Conservation (phyloP, 305 asterid species). For the Solanum chacoense region DNA sequence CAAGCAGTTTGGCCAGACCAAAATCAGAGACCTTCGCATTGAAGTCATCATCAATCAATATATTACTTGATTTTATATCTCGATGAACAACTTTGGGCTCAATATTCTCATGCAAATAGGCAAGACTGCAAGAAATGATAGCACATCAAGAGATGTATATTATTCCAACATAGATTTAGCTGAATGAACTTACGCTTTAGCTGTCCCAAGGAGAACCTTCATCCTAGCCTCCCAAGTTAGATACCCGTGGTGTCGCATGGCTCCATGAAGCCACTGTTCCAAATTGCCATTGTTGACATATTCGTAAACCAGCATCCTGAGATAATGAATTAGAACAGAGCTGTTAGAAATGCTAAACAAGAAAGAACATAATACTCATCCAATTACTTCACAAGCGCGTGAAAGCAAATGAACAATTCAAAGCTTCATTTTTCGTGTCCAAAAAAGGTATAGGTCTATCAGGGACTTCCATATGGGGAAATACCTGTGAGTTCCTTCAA, state of each 20-base stretch:
- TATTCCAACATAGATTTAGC: background rate
- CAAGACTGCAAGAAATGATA: slow-evolving; percentile 44
- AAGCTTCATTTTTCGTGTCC: background rate
- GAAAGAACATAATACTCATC: background rate
- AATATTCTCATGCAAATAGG: slow-evolving; percentile 87
- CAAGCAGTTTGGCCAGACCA: slow-evolving; percentile 90
- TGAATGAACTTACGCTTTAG: slow-evolving; percentile 73
- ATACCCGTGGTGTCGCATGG: slow-evolving; percentile 80
- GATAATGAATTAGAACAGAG: background rate
- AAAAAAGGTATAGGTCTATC: background rate
- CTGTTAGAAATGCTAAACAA: background rate
- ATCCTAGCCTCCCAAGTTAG: slow-evolving; percentile 95
- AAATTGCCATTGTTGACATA: slow-evolving; percentile 84
- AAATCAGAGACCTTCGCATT: slow-evolving; percentile 90
- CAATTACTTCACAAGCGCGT: background rate
- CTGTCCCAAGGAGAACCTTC: slow-evolving; percentile 87
- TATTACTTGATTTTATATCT: slow-evolving; percentile 91
- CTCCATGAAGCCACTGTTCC: slow-evolving; percentile 98
- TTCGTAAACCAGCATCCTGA: slow-evolving; percentile 82
- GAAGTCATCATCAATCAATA: slow-evolving; percentile 81
- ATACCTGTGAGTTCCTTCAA: slow-evolving; percentile 98
- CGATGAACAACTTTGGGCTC: slow-evolving; percentile 96
- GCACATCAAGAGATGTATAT: background rate
- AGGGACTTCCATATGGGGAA: background rate
- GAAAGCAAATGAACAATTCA: background rate